phyloP scores from a whole-genome alignment of 192 early-diverging fungal genomes.

The Coemansia sp. region DNA sequence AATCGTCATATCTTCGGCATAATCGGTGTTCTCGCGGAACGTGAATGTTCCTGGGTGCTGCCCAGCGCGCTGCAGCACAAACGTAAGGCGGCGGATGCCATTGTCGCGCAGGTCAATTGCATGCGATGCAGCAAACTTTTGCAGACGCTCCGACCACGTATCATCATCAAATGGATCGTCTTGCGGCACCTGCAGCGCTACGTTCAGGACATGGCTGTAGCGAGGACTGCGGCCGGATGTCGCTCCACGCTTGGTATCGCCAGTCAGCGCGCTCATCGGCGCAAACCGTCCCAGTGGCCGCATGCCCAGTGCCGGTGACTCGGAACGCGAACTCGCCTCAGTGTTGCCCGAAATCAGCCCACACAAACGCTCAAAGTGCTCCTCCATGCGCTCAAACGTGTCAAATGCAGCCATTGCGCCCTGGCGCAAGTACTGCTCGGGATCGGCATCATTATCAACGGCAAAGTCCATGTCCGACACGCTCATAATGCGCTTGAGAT shows the following conservation, averaged over 20 bases:
- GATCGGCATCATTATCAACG: slow-evolving; percentile 63
- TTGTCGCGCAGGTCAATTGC: slow-evolving; percentile 66
- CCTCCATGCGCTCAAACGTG: slow-evolving; percentile 69
- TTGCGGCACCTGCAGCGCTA: slow-evolving; percentile 71
- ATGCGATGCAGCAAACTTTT: slow-evolving; percentile 62
- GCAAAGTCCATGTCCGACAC: slow-evolving; percentile 81
- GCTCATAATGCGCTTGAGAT: slow-evolving; percentile 68
- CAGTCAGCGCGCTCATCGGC: slow-evolving; percentile 48
- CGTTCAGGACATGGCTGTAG: slow-evolving; percentile 81
- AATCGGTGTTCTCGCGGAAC: slow-evolving; percentile 86
- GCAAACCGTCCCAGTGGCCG: slow-evolving; percentile 28
- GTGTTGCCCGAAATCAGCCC: slow-evolving; percentile 59
- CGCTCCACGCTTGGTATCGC: slow-evolving; percentile 24
- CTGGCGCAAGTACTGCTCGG: slow-evolving; percentile 74
- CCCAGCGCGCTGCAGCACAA: slow-evolving; percentile 80
- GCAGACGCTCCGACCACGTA: slow-evolving; percentile 64
- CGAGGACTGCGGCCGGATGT: slow-evolving; percentile 20
- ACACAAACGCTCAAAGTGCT: slow-evolving; percentile 60
- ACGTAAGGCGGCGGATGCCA: slow-evolving; percentile 85
- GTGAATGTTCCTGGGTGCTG: slow-evolving; percentile 93
- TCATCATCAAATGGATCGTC: slow-evolving; percentile 68
- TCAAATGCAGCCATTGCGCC: slow-evolving; percentile 82
- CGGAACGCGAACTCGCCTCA: slow-evolving; percentile 45
- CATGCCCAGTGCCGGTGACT: slow-evolving; percentile 48
- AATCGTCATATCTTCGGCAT: slow-evolving; percentile 88